Conservation (phyloP, 257 asterid genomes). For the Nicotiana attenuata region DNA sequence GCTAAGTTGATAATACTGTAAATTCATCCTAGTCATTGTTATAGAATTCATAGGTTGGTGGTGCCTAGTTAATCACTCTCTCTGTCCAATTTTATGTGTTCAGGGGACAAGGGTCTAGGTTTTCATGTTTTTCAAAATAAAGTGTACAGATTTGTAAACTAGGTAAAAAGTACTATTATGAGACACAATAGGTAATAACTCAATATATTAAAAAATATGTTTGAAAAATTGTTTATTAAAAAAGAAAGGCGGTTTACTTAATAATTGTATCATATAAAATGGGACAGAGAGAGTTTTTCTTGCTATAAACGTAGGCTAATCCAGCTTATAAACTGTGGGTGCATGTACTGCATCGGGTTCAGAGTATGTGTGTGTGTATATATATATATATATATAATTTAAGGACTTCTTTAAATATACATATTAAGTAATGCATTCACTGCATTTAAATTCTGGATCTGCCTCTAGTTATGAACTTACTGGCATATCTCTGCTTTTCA, state of each 20-base stretch:
- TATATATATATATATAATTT: neutral
- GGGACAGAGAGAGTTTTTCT: neutral
- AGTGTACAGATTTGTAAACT: neutral
- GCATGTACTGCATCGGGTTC: neutral
- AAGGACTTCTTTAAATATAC: neutral
- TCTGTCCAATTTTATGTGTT: neutral
- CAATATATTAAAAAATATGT: neutral
- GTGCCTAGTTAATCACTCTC: neutral
- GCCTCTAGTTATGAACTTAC: neutral
- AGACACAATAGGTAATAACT: neutral
- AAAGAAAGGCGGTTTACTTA: neutral
- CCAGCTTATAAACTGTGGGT: neutral
- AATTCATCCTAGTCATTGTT: neutral
- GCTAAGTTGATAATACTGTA: neutral
- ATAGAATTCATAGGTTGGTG: neutral
- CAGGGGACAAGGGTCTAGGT: neutral
- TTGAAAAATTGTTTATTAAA: neutral
- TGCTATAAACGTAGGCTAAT: neutral
- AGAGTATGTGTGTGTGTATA: neutral
- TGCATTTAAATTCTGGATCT: neutral
- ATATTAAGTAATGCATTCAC: neutral
- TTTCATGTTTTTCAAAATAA: neutral
- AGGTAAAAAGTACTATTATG: neutral
- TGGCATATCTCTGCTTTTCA: neutral
- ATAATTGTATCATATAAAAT: neutral